Base-by-base conservation (phyloP, 257 asterid genomes). In the Solanum boliviense region DNA sequence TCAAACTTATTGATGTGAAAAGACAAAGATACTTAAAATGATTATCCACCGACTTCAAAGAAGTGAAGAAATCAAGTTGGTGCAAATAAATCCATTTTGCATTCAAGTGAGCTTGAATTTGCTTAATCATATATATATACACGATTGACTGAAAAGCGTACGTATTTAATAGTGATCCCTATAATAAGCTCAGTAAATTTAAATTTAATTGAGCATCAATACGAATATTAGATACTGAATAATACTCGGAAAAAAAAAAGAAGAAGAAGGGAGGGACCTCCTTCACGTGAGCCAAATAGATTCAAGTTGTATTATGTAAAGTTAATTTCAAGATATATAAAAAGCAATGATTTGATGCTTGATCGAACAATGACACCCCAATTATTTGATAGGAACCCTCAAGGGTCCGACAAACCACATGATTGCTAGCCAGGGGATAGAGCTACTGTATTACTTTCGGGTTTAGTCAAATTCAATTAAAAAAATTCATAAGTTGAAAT, bases 291-390 rank as follows among this genome's bases (percentile, higher is more conserved):
- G 6, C 4, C 48, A 13, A 21, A 18, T 8, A 18, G 12, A 6
- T 11, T 25, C 23, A 70, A 70, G 36, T 72, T 35, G 65, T 41
- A 78, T 41, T 13, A 0, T 41, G 36, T 25, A 7, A 76, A 39
- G 84, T 78, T 78, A 23, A 7, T 39, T 76, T n/a, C 60, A 25
- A 39, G 23, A 25, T 41, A 41, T 78, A 78, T n/a, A 41, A 15
- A 79, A 27, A 58, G 13, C 8, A 23, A 52, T 56, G 85, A 71
- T 34, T 36, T 29, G 39, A 7, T 20, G 31, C 20, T 34, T 86
- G 72, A 86, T 86, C 46, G 10, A 83, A 86, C 32, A 78, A 78
- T 41, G 36, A 78, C 84, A n/a, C 25, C 67, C 85, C 85, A 79
- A 79, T 79, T 44, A 79, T 79, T 79, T 79, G 85, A 44, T 79